Conservation (phyloP, 768 basidiomycete genomes). For the Termitomyces sp. region DNA sequence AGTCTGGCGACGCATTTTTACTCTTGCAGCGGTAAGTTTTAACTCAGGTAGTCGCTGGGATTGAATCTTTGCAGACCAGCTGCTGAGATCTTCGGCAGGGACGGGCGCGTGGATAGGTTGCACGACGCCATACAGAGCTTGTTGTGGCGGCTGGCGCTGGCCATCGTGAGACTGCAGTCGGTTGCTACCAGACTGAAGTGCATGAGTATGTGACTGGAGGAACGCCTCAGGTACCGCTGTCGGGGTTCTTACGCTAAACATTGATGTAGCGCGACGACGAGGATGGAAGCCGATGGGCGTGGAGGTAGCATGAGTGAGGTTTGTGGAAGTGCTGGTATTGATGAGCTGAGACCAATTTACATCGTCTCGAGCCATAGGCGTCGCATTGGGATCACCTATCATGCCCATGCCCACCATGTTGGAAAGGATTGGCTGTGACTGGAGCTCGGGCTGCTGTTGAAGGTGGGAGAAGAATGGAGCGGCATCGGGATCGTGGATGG, state of each 20-base stretch:
- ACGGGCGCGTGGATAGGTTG: neutral
- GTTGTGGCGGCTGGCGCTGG: neutral
- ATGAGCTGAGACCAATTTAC: neutral
- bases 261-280: conserved; percentile 1
- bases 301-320: neutral
- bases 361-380: neutral
- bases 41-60: neutral
- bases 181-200: neutral
- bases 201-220: neutral
- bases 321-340: neutral
- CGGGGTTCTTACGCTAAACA: conserved; percentile 1
- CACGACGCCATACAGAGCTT: neutral
- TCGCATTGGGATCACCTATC: neutral
- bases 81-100: neutral
- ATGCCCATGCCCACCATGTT: neutral
- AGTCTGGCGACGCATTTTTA: neutral
- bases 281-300: neutral
- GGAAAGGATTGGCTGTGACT: neutral
- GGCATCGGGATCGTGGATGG: conserved; percentile 66
- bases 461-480: conserved; percentile 54
- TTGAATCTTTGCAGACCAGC: conserved; percentile 1
- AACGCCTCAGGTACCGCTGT: neutral
- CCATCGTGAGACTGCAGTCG: neutral
- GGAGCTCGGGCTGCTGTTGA: neutral
- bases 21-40: neutral